These are phyloP conservation scores for Cairneyella variabilis DNA, from an alignment of 495 filamentous ascomycete species.

Conservation along the genomic window DNA sequence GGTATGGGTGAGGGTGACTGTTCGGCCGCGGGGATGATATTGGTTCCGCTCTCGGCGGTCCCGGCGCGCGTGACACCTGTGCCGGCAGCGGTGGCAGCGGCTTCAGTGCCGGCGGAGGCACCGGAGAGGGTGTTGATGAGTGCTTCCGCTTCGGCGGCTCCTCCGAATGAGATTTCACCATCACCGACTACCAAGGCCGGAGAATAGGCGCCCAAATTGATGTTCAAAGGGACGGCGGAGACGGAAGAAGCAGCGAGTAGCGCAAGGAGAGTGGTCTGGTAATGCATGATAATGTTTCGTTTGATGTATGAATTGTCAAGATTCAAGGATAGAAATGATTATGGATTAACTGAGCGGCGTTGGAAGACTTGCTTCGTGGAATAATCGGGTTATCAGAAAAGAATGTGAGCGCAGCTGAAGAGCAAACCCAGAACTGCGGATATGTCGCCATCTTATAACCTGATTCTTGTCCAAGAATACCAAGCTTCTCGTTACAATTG, in stretches of 20 bases:
- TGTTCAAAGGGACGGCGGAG: conserved; percentile 45
- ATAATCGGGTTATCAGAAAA: conserved; percentile 9
- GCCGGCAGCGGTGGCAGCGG: neutral
- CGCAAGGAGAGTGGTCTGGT: conserved; percentile 17
- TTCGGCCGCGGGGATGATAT: neutral
- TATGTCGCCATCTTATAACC: conserved; percentile 12
- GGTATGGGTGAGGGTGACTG: neutral
- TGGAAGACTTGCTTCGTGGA: conserved; percentile 12
- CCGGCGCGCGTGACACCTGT: too few relatives aligned
- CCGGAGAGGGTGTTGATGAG: conserved; percentile 16
- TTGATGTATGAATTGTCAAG: neutral
- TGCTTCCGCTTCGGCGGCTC: conserved; percentile 30
- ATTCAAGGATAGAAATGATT: neutral
- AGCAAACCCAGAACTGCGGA: conserved; percentile 11
- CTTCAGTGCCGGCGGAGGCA: conserved; percentile 2
- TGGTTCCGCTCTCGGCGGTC: neutral
- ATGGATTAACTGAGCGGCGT: neutral
- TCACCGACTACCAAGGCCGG: conserved; percentile 56
- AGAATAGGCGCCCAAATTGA: conserved; percentile 57
- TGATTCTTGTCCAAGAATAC: neutral
- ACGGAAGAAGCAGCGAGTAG: conserved; percentile 20
- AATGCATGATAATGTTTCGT: conserved; percentile 13
- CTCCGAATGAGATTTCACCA: conserved; percentile 49
- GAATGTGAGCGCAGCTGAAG: conserved; percentile 23
- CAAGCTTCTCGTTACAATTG: neutral